Base-by-base conservation (phyloP, 2,329 filamentous ascomycete genomes). In the Sporothrix schenckii region DNA sequence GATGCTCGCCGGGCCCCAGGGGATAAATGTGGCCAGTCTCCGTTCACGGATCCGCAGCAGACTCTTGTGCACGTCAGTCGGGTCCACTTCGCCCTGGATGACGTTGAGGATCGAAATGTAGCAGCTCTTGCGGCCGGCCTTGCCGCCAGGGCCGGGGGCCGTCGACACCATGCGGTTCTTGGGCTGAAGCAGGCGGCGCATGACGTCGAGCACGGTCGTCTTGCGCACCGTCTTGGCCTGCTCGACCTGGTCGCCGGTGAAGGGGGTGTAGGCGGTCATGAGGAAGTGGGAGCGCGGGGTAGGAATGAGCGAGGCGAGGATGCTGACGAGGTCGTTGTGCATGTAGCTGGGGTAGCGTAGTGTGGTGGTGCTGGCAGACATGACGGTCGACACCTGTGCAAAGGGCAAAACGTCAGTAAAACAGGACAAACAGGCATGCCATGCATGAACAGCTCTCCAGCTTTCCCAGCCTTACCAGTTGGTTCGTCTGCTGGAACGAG, bases 91-190 rank as follows among this genome's bases (percentile, higher is more conserved):
- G 77, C 95, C 95, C 83, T 98, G 95, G 76, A 99, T 99, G 76
- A 99, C 97, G 80, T 99, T 98, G 73, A 99, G 85, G 75, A 99
- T 98, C 63, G 93, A 97, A 78, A 99, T 98, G 83, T 99, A 99
- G 83, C 95, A 99, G 82, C 93, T 97, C 83, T 93, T 96, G 83
- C 98, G 98, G 69, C 72, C 69, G 30, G 61, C 72, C 65, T 74
- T 74, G 69, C 72, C 72, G 58, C 70, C 70, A 7, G 65, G 70
- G 76, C 91, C 92, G 1, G 94, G 94, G 70, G 93, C 91, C 27
- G 95, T 97, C 30, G 94, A 97, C 60, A 99, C 95, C 95, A 99
- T 99, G 79, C 96, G 90, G 81, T 99, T 99, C 85, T 99, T 99
- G 52, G 95, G 95, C 81, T 99, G 96, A 71, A 99, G 84, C 30